Base-by-base conservation (phyloP, 2,329 filamentous ascomycete genomes). In the Periconia sp. region DNA sequence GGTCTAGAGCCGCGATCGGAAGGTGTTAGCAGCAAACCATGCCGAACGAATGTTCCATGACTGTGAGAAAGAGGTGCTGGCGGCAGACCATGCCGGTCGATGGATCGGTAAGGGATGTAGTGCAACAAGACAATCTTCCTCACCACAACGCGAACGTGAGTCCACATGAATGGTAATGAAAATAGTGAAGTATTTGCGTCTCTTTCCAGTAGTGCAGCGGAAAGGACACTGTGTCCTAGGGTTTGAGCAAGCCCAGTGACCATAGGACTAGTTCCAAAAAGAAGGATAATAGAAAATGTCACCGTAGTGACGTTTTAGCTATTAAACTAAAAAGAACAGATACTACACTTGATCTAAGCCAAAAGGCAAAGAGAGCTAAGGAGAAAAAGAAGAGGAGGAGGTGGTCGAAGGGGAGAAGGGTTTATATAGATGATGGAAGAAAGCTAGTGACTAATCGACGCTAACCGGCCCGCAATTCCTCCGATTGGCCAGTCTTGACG, bases 301-400 rank as follows among this genome's bases (percentile, higher is more conserved):
- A n/a, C 44, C 44, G 23, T 46, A 46, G 27, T n/a, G 18, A 33
- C 44, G 8, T 35, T 30, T 23, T 44, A 44, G 42, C 42, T 20
- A 44, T 44, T 44, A 44, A 44, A 27, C 23, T 27, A 35, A 19
- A 46, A 46, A 46, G 23, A 35, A 35, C 44, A 46, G 30, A 46
- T 31, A 35, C 44, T 35, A 46, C 23, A 46, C 44, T 46, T 33
- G 30, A 46, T 35, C 44, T 46, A 46, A 46, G 44, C 44, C 44
- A 46, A 33, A 46, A 33, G 44, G 44, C 44, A 46, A 46, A 46
- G 44, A 46, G 44, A 46, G 44, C 44, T 46, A 18, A 46, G n/a
- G 30, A 46, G n/a, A 18, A 35, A 46, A 45, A 27, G 23, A 27
- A 27, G 23, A 27, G 8, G 23, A 46, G 27, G 6, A 35, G 31